Evolutionary conservation across 2,329 filamentous ascomycete genomes (phyloP).

Genomic region (Botrytis elliptica): DNA sequence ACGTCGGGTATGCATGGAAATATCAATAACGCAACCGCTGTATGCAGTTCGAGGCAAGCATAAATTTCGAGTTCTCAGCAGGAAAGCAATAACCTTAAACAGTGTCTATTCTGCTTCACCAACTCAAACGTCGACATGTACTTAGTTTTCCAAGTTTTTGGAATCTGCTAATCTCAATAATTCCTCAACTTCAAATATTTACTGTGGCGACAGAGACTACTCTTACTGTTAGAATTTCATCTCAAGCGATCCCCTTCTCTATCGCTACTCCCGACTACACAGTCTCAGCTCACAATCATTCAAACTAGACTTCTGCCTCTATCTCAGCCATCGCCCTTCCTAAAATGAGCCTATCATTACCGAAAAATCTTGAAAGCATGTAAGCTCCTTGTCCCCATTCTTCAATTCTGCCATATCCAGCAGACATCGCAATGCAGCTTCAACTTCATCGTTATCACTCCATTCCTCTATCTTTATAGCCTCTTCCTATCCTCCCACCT

Average conservation of each 20-base stretch:
- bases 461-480: background rate
- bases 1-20: too few relatives aligned
- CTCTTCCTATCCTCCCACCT: background rate
- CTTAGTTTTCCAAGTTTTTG: background rate
- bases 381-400: background rate
- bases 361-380: background rate
- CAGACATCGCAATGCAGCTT: background rate
- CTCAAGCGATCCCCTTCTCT: too few relatives aligned
- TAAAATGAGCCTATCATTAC: background rate
- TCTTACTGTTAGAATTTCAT: background rate
- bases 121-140: too few relatives aligned
- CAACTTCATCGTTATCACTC: background rate
- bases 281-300: background rate
- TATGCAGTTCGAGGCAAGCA: background rate
- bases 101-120: too few relatives aligned
- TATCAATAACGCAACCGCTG: too few relatives aligned
- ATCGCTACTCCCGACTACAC: too few relatives aligned
- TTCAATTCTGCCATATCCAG: background rate
- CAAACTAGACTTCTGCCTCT: background rate
- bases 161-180: background rate
- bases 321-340: background rate
- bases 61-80: rapidly evolving
- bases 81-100: too few relatives aligned
- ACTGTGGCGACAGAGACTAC: background rate
- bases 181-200: background rate